Percentiles rank a stretch among this genome's conserved stretches.
These are phyloP conservation scores for Hippophae gyantsensis DNA, from an alignment of 306 rosid species.

Conservation along the genomic window DNA sequence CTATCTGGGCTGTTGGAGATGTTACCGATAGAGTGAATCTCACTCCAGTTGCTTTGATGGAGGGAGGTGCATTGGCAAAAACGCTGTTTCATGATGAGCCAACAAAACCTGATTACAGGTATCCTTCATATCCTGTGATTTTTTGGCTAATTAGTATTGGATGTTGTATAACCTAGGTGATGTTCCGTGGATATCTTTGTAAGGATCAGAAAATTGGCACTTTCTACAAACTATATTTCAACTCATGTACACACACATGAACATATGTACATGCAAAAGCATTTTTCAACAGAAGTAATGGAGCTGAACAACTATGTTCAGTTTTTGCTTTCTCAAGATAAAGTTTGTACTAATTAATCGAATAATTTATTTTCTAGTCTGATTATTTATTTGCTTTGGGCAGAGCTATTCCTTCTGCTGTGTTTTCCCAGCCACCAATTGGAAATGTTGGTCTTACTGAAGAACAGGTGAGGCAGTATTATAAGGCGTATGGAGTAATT, in stretches of 20 bases:
- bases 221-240: too few relatives aligned
- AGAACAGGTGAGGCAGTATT: conserved; percentile 57
- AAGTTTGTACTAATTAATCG: neutral
- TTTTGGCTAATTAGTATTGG: neutral
- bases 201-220: too few relatives aligned
- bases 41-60: conserved; percentile 99
- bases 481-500: conserved; percentile 10
- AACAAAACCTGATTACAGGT: conserved; percentile 91
- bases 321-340: neutral
- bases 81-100: conserved; percentile 73
- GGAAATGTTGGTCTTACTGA: conserved; percentile 88
- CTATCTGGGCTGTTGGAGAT: conserved; percentile 98
- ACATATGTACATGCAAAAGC: too few relatives aligned
- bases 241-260: too few relatives aligned
- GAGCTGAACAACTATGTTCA: neutral
- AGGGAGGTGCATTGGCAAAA: conserved; percentile 75
- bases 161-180: too few relatives aligned
- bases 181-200: too few relatives aligned
- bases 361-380: conserved; percentile 11
- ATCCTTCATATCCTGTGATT: conserved; percentile 18
- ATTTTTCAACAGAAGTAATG: too few relatives aligned
- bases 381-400: conserved; percentile 15
- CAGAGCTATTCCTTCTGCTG: conserved; percentile 91
- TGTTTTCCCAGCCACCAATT: conserved; percentile 95
- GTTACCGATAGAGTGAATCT: conserved; percentile 87